A percentile compares a stretch with the other conserved stretches of the same genome.
phyloP scores from a whole-genome alignment of 176 grass and related monocot species.

The Eleusine indica region DNA sequence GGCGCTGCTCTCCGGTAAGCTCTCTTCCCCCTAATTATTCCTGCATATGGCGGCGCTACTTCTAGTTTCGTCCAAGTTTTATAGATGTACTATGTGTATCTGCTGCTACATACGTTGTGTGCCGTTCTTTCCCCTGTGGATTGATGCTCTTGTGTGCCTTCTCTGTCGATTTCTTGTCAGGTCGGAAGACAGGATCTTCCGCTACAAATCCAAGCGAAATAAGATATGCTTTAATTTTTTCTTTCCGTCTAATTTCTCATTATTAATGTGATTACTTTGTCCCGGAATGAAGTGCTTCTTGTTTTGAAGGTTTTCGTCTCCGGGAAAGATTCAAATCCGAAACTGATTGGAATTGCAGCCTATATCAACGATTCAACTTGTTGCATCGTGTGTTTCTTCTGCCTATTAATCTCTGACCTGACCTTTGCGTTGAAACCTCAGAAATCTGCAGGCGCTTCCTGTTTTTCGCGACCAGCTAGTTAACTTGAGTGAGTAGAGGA shows the following conservation, averaged over 20 bases:
- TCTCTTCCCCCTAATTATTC: neutral
- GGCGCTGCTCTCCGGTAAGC: constrained; percentile 45
- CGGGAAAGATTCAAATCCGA: neutral
- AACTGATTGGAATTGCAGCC: constrained; percentile 15
- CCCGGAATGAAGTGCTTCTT: constrained; percentile 20
- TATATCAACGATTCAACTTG: neutral
- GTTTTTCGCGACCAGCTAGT: neutral
- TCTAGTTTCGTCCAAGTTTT: neutral
- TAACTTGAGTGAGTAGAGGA: neutral
- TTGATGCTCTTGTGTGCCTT: constrained; percentile 38
- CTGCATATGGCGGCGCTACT: neutral
- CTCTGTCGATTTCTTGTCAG: constrained; percentile 49
- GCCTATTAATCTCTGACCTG: neutral
- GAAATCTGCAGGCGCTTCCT: constrained; percentile 25
- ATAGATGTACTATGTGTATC: neutral
- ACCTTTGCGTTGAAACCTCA: neutral
- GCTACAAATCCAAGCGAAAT: constrained; percentile 24
- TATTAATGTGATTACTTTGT: neutral
- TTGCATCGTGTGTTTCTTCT: neutral
- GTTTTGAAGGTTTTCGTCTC: constrained; percentile 53
- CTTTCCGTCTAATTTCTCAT: neutral
- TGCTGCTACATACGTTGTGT: neutral
- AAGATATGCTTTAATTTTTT: constrained; percentile 29
- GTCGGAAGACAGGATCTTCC: constrained; percentile 47
- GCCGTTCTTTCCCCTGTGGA: neutral